These are phyloP conservation scores for Metrosideros polymorpha DNA, from an alignment of 441 rosid species.

Conservation along the genomic window DNA sequence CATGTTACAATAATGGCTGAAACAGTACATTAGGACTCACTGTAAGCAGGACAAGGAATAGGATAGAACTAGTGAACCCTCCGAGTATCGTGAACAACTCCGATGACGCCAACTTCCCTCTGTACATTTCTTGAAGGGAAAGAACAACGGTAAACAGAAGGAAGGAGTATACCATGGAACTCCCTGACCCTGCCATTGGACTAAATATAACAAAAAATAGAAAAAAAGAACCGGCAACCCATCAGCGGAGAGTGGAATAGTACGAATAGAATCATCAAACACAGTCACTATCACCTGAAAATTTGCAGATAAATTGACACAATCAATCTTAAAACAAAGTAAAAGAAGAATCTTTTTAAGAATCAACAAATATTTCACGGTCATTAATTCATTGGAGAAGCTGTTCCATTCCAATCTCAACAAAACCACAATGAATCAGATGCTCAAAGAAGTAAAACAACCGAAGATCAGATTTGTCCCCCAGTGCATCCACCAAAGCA, in stretches of 20 bases:
- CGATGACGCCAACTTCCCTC: slow-evolving; percentile 69
- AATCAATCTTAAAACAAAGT: not conserved
- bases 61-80: slow-evolving; percentile 78
- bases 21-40: slow-evolving; percentile 25
- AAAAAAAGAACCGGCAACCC: not conserved
- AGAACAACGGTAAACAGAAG: slow-evolving; percentile 61
- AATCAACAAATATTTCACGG: not conserved
- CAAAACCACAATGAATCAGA: not conserved
- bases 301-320: not conserved
- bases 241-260: not conserved
- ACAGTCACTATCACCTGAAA: not conserved
- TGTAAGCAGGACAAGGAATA: slow-evolving; percentile 67
- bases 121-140: slow-evolving; percentile 68
- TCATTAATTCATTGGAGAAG: not conserved
- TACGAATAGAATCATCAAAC: not conserved
- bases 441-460: not conserved
- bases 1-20: not conserved
- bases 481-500: not conserved
- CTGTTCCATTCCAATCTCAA: not conserved
- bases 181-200: slow-evolving; percentile 54
- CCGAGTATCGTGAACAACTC: slow-evolving; percentile 85
- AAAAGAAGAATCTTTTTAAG: not conserved
- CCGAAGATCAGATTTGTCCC: not conserved
- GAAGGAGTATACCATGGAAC: slow-evolving; percentile 74
- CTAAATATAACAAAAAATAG: not conserved